Percentiles rank a stretch among this genome's conserved stretches.
These are phyloP conservation scores for Gigaspora rosea DNA, from an alignment of 192 early-diverging fungal species.

Conservation along the genomic window DNA sequence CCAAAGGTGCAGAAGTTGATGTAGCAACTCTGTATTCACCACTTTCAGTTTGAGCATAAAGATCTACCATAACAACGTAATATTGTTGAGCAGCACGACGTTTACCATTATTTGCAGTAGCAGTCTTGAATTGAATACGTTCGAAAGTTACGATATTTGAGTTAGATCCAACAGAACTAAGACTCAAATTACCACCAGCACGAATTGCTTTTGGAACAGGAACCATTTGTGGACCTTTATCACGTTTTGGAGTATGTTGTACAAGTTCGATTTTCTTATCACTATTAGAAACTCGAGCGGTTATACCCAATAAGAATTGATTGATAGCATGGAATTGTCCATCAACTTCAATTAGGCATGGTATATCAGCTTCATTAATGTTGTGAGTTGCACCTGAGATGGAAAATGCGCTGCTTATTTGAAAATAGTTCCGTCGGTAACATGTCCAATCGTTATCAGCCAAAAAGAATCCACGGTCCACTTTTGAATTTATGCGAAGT, in stretches of 20 bases:
- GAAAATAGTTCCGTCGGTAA: conserved; percentile 94
- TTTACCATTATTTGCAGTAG: conserved; percentile 95
- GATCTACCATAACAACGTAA: conserved; percentile 77
- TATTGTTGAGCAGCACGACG: conserved; percentile 94
- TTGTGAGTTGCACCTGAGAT: conserved; percentile 46
- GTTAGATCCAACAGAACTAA: conserved; percentile 39
- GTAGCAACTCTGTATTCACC: conserved; percentile 66
- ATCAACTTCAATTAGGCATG: conserved; percentile 69
- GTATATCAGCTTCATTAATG: conserved; percentile 47
- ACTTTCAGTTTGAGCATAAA: conserved; percentile 71
- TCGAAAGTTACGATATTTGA: conserved; percentile 77
- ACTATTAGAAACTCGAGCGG: conserved; percentile 69
- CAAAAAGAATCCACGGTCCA: conserved; percentile 93
- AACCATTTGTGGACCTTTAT: conserved; percentile 87
- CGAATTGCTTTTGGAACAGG: conserved; percentile 58
- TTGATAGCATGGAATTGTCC: conserved; percentile 54
- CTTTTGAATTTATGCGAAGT: conserved; percentile 68
- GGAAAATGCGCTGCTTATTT: conserved; percentile 71
- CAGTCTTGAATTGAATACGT: conserved; percentile 95
- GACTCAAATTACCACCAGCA: conserved; percentile 60
- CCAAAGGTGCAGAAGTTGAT: conserved; percentile 75
- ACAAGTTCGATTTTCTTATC: conserved; percentile 80
- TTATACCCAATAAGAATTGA: conserved; percentile 74
- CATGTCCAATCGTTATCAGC: conserved; percentile 91
- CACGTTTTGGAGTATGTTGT: conserved; percentile 89